A percentile compares a stretch with the other conserved stretches of the same genome.
phyloP scores from a whole-genome alignment of 495 filamentous ascomycete species.

The Podospora appendiculata region DNA sequence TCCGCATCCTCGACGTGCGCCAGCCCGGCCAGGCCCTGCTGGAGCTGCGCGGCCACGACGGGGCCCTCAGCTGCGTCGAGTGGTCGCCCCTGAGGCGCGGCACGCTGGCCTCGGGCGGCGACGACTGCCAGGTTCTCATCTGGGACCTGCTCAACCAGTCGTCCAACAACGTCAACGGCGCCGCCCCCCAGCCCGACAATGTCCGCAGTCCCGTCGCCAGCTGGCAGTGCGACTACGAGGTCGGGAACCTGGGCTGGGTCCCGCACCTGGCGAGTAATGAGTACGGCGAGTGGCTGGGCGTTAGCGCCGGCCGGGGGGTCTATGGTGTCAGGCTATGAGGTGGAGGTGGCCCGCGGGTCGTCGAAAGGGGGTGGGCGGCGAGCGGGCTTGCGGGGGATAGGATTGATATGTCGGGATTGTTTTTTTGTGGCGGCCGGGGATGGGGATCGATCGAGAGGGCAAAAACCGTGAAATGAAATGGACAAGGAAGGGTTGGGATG shows the following conservation, averaged over 20 bases:
- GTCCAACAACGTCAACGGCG: constrained; percentile 40
- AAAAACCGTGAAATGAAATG: not conserved
- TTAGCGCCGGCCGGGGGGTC: constrained; percentile 82
- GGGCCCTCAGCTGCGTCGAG: constrained; percentile 83
- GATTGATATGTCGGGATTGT: too few relatives aligned
- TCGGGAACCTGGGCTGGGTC: constrained; percentile 91
- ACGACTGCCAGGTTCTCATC: constrained; percentile 82
- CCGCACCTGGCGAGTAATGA: constrained; percentile 67
- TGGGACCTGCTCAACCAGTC: constrained; percentile 82
- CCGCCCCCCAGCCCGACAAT: constrained; percentile 44
- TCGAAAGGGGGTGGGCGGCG: not conserved
- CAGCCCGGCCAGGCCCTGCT: constrained; percentile 93
- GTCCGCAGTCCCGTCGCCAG: constrained; percentile 64
- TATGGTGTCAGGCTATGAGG: constrained; percentile 53
- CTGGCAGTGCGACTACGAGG: constrained; percentile 96
- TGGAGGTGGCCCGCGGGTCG: not conserved
- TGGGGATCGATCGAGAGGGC: not conserved
- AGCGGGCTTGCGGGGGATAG: too few relatives aligned
- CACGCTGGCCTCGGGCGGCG: constrained; percentile 82
- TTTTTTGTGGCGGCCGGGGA: not conserved
- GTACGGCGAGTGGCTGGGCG: constrained; percentile 87
- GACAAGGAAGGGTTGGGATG: not conserved
- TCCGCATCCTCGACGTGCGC: constrained; percentile 92
- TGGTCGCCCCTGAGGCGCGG: constrained; percentile 88
- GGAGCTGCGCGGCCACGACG: constrained; percentile 86